phyloP scores from a whole-genome alignment of 139 green algal species.

The Axilococcus clingmanii region DNA sequence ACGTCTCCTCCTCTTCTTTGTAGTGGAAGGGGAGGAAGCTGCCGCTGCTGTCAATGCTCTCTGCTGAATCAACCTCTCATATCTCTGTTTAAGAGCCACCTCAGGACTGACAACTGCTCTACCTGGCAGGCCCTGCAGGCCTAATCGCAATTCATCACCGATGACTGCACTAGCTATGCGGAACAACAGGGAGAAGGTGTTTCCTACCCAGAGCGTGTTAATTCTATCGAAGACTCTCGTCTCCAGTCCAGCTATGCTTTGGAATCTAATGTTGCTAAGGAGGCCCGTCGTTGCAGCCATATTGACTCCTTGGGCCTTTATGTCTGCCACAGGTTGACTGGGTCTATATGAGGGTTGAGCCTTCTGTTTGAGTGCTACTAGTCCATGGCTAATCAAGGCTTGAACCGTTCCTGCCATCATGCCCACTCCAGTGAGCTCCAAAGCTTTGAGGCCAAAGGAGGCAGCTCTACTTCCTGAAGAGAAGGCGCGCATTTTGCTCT shows the following conservation, averaged over 20 bases:
- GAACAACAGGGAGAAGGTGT: constrained; percentile 28
- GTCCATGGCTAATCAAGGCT: constrained; percentile 25
- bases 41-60: not conserved
- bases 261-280: constrained; percentile 82
- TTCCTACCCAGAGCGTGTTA: constrained; percentile 66
- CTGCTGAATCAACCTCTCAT: not conserved
- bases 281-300: constrained; percentile 73
- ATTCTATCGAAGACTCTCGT: constrained; percentile 72
- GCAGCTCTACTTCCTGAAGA: constrained; percentile 41
- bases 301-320: constrained; percentile 48
- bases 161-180: constrained; percentile 20
- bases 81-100: not conserved
- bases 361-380: constrained; percentile 19
- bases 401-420: constrained; percentile 43
- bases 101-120: not conserved
- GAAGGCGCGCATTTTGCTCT: constrained; percentile 71
- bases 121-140: constrained; percentile 16
- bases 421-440: constrained; percentile 83
- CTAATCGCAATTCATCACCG: constrained; percentile 27
- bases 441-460: constrained; percentile 69
- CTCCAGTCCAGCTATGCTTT: constrained; percentile 85
- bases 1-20: constrained; percentile 6
- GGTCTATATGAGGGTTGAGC: constrained; percentile 62
- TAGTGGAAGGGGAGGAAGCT: not conserved
- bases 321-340: constrained; percentile 54